Conservation (phyloP, 345 rosid species). For the Arabidopsis suecica region DNA sequence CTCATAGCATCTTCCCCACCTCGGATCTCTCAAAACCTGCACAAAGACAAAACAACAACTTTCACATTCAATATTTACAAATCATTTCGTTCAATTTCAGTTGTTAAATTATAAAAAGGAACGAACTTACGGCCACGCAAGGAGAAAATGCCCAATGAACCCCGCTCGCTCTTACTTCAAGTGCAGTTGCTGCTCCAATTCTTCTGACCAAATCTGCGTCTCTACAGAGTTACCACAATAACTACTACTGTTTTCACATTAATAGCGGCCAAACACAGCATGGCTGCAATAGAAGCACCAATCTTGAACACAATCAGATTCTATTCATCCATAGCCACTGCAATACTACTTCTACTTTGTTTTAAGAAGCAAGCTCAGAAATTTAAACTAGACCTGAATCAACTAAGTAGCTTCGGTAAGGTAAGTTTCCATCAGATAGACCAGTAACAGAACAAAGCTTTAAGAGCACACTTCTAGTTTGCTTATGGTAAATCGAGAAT, state of each 20-base stretch:
- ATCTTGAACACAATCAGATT: slow-evolving; percentile 11
- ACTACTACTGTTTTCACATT: background rate
- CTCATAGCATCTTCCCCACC: slow-evolving; percentile 94
- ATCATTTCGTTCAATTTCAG: background rate
- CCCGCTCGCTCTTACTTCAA: slow-evolving; percentile 90
- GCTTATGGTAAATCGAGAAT: background rate
- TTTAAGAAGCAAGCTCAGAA: background rate
- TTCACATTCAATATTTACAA: background rate
- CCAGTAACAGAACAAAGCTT: slow-evolving; percentile 26
- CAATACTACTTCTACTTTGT: background rate
- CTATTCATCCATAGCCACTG: background rate
- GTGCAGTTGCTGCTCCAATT: slow-evolving; percentile 86
- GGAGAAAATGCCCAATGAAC: slow-evolving; percentile 89
- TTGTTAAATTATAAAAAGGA: slow-evolving; percentile 18
- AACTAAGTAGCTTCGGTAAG: background rate
- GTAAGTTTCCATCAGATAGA: slow-evolving; percentile 10
- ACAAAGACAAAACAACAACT: background rate
- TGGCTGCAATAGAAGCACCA: background rate
- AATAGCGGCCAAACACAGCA: background rate
- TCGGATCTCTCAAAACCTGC: slow-evolving; percentile 76
- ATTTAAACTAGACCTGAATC: background rate
- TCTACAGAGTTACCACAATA: slow-evolving; percentile 43
- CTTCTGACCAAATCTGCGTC: slow-evolving; percentile 72
- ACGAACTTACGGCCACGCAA: slow-evolving; percentile 80
- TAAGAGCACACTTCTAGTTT: background rate